Evolutionary conservation across 371 early-diverging fungal species (phyloP), one percentile per base, ranked within the genome.

Genomic region (Mortierella sp.): DNA sequence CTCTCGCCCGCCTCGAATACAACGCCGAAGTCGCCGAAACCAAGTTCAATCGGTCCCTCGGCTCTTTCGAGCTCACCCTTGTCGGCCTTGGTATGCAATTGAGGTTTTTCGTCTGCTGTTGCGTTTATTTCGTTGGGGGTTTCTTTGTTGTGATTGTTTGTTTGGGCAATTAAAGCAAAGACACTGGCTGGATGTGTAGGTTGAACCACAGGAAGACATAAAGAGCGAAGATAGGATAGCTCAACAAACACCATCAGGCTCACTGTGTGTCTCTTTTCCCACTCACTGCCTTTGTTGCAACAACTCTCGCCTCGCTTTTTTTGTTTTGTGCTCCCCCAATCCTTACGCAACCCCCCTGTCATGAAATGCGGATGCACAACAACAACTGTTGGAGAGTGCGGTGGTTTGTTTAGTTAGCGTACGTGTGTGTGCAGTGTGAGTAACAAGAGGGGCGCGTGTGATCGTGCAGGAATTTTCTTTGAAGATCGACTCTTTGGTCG

Each of bases 11-110:
- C 10, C 88, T 91, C 27, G 93, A 93, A 72, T 87, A 89, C 70
- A 76, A 90, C 16, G 88, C 84, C 72, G 88, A 86, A 41, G 92
- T 91, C 65, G 89, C 90, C 21, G 90, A 91, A 72, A 81, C 91
- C 74, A 89, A 88, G 73, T 87, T 93, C 55, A 87, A 85, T 10
- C 90, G 90, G 55, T 85, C 90, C 5, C 88, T 93, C 16, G 88
- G 79, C 6, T 76, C 88, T 7, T 73, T 88, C 70, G 91, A 92
- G 65, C 87, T 93, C 27, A 78, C 90, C 27, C 90, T 90, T 83
- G 87, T 93, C 32, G 93, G 93, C 77, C 91, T 92, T 75, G 84
- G 83, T 83, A 79, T 72, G 76, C 11, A 68, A 10, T 48, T 56
- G n/a, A 51, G 41, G 12, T 41, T 12, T 68, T 32, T 71, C 0